Evolutionary conservation across 306 rosid genomes (phyloP), one percentile per base, ranked within the genome.

Genomic region (Sicyos baderoa): DNA sequence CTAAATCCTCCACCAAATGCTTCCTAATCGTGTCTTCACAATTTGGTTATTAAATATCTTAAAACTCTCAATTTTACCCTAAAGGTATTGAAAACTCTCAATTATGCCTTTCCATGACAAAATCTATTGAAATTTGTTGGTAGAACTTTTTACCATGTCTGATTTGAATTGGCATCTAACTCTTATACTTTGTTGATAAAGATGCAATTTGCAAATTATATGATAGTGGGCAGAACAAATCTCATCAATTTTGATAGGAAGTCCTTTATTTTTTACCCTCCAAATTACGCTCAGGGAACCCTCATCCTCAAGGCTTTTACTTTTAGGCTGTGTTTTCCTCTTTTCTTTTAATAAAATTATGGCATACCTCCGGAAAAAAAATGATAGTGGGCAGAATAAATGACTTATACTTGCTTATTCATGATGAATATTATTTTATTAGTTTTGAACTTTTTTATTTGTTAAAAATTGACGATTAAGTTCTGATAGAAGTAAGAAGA

Each of bases 361-460:
- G 52, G 4, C n/a, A 15, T 48, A 48, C 52, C 6, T 48, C 17
- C 52, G n/a, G 0, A 13, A 13, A 45, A 18, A 21, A 9, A 18
- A 11, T 12, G 61, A 12, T 56, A 0, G 61, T 19, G 6, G 12
- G 60, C 35, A 23, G 37, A 56, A 22, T 12, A 56, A 56, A 22
- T 19, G 69, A 63, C 7, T 40, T 63, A 42, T 17, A 63, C 13
- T 62, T 29, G 2, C 49, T 16, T 63, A 40, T 42, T 64, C 70
- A 64, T 3, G 18, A 40, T 40, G 68, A 64, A 21, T 64, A 44
- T 64, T 64, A 18, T 64, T 42, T 64, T 19, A 42, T 42, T 18
- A 19, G 32, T 63, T 63, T 42, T 51, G 40, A 44, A 40, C 19
- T 35, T 17, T 40, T 62, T n/a, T 62, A 37, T 62, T 40, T 62